Conservation (phyloP, 768 basidiomycete species). For the Trametes cinnabarina region DNA sequence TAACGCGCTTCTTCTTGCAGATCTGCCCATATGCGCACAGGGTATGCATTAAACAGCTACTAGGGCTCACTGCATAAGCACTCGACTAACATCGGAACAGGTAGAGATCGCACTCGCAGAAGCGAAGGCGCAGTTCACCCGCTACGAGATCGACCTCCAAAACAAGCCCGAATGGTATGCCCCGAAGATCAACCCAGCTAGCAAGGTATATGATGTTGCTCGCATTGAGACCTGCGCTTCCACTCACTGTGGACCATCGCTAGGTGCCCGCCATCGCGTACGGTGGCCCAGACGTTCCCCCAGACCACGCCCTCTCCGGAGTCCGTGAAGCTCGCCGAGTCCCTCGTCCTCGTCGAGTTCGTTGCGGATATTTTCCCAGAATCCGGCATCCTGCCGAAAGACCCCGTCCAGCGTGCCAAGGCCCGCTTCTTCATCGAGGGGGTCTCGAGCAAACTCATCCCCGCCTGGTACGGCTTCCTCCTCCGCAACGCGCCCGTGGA, state of each 20-base stretch:
- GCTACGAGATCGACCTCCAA: constrained; percentile 55
- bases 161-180: constrained; percentile 74
- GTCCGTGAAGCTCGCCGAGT: constrained; percentile 61
- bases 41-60: constrained; percentile 29
- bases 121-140: constrained; percentile 45
- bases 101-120: constrained; percentile 63
- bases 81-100: constrained; percentile 28
- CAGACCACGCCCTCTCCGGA: constrained; percentile 58
- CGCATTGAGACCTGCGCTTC: background rate
- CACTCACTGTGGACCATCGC: background rate
- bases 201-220: constrained; percentile 45
- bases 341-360: constrained; percentile 64
- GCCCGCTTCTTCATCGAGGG: constrained; percentile 64
- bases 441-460: constrained; percentile 44
- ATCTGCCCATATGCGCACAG: constrained; percentile 60
- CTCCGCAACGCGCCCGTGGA: constrained; percentile 41
- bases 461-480: constrained; percentile 38
- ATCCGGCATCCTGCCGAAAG: constrained; percentile 48
- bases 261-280: constrained; percentile 61
- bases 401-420: constrained; percentile 55
- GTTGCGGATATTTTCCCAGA: constrained; percentile 57
- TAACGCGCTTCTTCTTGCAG: constrained; percentile 27
- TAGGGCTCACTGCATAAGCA: background rate
- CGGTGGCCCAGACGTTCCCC: constrained; percentile 55
- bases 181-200: constrained; percentile 60